Conservation (phyloP, 2,329 filamentous ascomycete species). For the Colletotrichum higginsianum region DNA sequence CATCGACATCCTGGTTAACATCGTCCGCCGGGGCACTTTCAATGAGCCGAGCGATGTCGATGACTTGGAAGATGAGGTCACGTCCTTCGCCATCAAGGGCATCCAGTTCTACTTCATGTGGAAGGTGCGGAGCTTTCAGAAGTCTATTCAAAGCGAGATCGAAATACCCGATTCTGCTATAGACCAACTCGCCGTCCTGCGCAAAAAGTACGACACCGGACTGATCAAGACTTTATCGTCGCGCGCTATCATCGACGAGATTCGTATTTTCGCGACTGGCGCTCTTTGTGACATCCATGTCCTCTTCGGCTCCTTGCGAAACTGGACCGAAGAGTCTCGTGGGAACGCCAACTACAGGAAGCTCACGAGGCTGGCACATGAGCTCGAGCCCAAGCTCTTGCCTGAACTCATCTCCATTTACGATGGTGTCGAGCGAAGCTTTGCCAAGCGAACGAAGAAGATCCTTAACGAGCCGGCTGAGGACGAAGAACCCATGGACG, state of each 20-base stretch:
- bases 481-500: conserved; percentile 80
- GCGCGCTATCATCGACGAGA: conserved; percentile 79
- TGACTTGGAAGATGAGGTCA: conserved; percentile 83
- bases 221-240: conserved; percentile 79
- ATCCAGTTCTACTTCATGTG: conserved; percentile 95
- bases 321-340: conserved; percentile 60
- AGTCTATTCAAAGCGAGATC: conserved; percentile 68
- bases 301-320: conserved; percentile 81
- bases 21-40: conserved; percentile 81
- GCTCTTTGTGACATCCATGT: conserved; percentile 87
- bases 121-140: conserved; percentile 78
- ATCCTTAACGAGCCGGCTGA: conserved; percentile 75
- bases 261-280: conserved; percentile 82
- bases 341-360: conserved; percentile 47
- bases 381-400: conserved; percentile 74
- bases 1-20: conserved; percentile 79
- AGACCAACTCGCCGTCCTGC: conserved; percentile 70
- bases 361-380: conserved; percentile 74
- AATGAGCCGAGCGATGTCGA: conserved; percentile 79
- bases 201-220: conserved; percentile 71
- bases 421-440: conserved; percentile 81
- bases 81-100: conserved; percentile 81
- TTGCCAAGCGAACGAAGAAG: conserved; percentile 78
- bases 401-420: conserved; percentile 84
- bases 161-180: conserved; percentile 71